Evolutionary conservation across 2,329 filamentous ascomycete species (phyloP), one percentile per base, ranked within the genome.

Genomic region (Elsinoe perseae): DNA sequence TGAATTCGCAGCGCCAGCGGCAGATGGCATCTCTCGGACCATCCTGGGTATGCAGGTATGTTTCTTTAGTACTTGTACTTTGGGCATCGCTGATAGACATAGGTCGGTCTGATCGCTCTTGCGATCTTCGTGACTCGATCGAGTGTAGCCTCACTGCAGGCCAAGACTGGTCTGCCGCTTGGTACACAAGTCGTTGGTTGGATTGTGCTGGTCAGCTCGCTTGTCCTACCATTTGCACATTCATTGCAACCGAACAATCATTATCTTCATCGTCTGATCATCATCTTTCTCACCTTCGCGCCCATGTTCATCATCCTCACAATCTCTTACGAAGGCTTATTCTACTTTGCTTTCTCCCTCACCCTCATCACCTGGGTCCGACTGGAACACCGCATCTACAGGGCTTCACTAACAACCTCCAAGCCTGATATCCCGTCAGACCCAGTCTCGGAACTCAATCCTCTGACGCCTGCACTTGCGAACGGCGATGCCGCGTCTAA

Each of bases 251-350:
- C 89, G 1, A 93, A 89, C 68, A 86, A 78, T 62, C 85, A 96
- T 72, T 96, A 97, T 70, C 81, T 97, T 62, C 91, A 97, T 69
- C 85, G 91, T 21, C 77, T 98, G 3, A 80, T 91, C 62, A 82
- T 95, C 63, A 84, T 96, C 55, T 98, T 97, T 74, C 77, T 98
- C 50, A 87, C 91, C 4, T 97, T 95, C 68, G 87, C 92, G 0
- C 93, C 93, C 0, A 86, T 87, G 1, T 98, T 97, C 71, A 86
- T 98, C 67, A 92, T 98, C 65, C 81, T 98, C 52, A 95, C 91
- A 6, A 96, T 97, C 64, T 96, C 92, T 0, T 98, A 95, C 73
- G 93, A 98, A 71, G 92, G 92, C 0, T 78, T 98, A 1, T 98
- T 98, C 70, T 98, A 97, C 71, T 82, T 96, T 58, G 83, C 86